Evolutionary conservation across 805 yeast species (phyloP).

Genomic region (Zygotorulaspora chibaensis): DNA sequence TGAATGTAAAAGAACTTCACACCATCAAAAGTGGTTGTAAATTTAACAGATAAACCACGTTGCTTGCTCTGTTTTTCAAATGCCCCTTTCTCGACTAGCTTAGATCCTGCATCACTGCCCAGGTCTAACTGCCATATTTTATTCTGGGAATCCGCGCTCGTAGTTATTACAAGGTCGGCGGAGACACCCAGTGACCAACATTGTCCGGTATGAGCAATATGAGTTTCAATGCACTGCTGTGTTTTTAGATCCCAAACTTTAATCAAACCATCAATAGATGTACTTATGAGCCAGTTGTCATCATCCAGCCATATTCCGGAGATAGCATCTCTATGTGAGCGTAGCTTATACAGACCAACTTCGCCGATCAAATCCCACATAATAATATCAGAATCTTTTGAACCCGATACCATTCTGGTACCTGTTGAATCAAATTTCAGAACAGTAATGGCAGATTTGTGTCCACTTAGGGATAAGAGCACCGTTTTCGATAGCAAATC

Average conservation of each 20-base stretch:
- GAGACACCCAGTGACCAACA: slow-evolving; percentile 77
- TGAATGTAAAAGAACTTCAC: slow-evolving; percentile 56
- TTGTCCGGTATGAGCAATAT: slow-evolving; percentile 87
- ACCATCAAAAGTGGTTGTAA: slow-evolving; percentile 33
- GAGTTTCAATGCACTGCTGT: slow-evolving; percentile 90
- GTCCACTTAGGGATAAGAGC: slow-evolving; percentile 84
- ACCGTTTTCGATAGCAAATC: slow-evolving; percentile 78
- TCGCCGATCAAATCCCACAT: slow-evolving; percentile 96
- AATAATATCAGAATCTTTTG: slow-evolving; percentile 76
- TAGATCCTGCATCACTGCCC: slow-evolving; percentile 45
- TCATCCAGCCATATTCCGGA: slow-evolving; percentile 60
- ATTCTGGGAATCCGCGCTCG: slow-evolving; percentile 76
- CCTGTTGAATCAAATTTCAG: slow-evolving; percentile 75
- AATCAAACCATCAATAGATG: slow-evolving; percentile 84
- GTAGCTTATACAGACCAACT: slow-evolving; percentile 77
- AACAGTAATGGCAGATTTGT: slow-evolving; percentile 68
- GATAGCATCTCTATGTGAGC: slow-evolving; percentile 85
- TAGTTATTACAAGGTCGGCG: slow-evolving; percentile 52
- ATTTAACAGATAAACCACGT: slow-evolving; percentile 58
- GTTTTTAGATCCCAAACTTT: slow-evolving; percentile 91
- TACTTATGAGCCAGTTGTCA: slow-evolving; percentile 66
- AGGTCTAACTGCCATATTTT: slow-evolving; percentile 79
- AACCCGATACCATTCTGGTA: slow-evolving; percentile 80
- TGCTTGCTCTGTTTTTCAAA: slow-evolving; percentile 74
- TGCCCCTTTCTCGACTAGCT: slow-evolving; percentile 55